Conservation (phyloP, 2,329 filamentous ascomycete species). For the Phaeosphaeria sp. region DNA sequence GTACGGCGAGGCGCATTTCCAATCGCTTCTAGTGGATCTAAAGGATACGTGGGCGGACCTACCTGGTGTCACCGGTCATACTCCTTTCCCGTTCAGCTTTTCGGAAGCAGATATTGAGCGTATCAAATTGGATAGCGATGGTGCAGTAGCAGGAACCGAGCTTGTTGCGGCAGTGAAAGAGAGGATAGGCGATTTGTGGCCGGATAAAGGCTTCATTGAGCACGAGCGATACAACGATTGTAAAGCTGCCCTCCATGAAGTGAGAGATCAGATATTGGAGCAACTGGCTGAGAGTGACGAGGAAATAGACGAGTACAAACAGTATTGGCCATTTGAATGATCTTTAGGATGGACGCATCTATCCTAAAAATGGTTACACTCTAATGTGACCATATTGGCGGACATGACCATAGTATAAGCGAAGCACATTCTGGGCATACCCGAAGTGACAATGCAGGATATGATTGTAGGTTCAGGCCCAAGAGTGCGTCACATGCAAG, state of each 20-base stretch:
- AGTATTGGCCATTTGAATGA: conserved; percentile 5
- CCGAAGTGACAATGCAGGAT: neutral
- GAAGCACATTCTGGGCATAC: neutral
- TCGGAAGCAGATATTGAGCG: conserved; percentile 13
- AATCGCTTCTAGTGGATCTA: conserved; percentile 11
- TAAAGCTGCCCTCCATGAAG: conserved; percentile 8
- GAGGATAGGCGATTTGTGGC: conserved; percentile 10
- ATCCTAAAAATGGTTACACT: too few relatives aligned
- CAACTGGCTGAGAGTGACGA: conserved; percentile 9
- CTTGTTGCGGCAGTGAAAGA: conserved; percentile 9
- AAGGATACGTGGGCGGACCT: conserved; percentile 10
- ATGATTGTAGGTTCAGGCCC: neutral
- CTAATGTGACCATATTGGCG: too few relatives aligned
- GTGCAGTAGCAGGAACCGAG: conserved; percentile 11
- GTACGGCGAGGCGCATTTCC: conserved; percentile 17
- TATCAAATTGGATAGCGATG: conserved; percentile 11
- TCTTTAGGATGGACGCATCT: too few relatives aligned
- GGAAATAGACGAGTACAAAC: conserved; percentile 1
- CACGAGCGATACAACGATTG: conserved; percentile 11
- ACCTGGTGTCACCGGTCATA: conserved; percentile 1
- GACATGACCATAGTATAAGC: neutral
- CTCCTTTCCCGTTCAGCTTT: conserved; percentile 9
- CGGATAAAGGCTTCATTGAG: conserved; percentile 12
- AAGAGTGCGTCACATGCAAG: too few relatives aligned
- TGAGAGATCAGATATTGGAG: conserved; percentile 8